These are phyloP conservation scores for Eimeria sp. DNA, from an alignment of 169 alveolate genomes.

Conservation along the genomic window DNA sequence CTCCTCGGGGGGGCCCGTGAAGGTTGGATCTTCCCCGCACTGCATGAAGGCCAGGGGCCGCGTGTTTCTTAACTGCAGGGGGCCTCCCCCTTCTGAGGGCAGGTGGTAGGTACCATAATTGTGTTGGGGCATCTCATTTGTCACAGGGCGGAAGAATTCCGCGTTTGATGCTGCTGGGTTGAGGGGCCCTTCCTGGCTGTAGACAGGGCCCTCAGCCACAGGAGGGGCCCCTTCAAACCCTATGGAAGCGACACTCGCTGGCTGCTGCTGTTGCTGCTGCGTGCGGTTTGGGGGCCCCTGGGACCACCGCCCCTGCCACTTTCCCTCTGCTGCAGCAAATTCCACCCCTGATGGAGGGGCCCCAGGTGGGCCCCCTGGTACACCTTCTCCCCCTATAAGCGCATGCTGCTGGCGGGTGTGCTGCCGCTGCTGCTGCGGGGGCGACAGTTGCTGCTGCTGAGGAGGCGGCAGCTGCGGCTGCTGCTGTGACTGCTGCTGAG, in stretches of 20 bases:
- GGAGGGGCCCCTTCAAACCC: slow-evolving; percentile 7
- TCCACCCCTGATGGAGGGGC: neutral
- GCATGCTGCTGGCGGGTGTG: too few relatives aligned
- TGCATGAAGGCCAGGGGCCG: neutral
- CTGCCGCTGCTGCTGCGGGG: neutral
- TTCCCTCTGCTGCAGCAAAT: neutral
- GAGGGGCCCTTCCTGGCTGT: neutral
- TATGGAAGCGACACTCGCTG: neutral
- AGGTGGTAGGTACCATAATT: neutral
- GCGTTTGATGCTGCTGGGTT: neutral
- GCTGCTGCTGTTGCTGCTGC: neutral
- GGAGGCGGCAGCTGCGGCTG: neutral
- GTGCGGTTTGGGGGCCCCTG: neutral
- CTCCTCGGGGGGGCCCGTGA: neutral
- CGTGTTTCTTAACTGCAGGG: neutral
- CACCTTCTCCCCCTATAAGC: too few relatives aligned
- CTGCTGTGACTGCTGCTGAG: slow-evolving; percentile 36
- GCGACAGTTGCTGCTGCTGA: neutral
- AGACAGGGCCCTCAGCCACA: neutral
- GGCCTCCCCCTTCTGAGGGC: neutral
- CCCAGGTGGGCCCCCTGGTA: too few relatives aligned
- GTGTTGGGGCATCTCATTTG: neutral
- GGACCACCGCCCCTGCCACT: slow-evolving; percentile 24
- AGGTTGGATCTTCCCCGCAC: neutral
- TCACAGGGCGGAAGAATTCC: neutral